These are phyloP conservation scores for Sporothrix curviconia DNA, from an alignment of 2,329 filamentous ascomycete species.

Conservation along the genomic window DNA sequence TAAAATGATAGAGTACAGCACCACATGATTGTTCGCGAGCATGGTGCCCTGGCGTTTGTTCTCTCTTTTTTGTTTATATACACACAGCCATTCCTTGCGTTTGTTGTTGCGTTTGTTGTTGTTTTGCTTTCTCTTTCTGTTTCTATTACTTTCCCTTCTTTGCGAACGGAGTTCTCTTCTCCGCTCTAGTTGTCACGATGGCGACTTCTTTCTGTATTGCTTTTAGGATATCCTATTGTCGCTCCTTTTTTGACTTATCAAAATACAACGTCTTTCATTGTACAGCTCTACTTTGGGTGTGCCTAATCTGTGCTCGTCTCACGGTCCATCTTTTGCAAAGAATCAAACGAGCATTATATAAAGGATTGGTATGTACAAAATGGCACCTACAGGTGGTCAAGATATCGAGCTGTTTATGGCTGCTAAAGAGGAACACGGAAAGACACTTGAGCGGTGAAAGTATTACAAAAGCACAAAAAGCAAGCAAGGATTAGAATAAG, in stretches of 20 bases:
- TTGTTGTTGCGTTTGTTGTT: not conserved
- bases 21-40: not conserved
- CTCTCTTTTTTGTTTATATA: not conserved
- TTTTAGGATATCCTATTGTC: conserved; percentile 20
- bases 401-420: not conserved
- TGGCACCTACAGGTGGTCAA: not conserved
- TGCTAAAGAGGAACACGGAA: not conserved
- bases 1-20: not conserved
- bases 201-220: conserved; percentile 13
- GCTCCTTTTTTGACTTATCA: not conserved
- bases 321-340: too few species aligned
- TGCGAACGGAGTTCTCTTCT: too few species aligned
- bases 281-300: too few species aligned
- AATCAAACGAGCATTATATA: not conserved
- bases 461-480: not conserved
- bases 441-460: too few species aligned
- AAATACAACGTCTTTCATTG: not conserved
- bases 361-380: conserved; percentile 11
- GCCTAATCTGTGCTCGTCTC: too few species aligned
- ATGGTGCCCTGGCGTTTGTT: conserved; percentile 6
- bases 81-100: not conserved
- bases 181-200: not conserved
- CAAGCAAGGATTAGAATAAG: not conserved
- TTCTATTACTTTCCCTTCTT: not conserved
- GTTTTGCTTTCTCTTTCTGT: not conserved